phyloP scores from a whole-genome alignment of 1,284 basidiomycete species.

The Ustilago nuda region DNA sequence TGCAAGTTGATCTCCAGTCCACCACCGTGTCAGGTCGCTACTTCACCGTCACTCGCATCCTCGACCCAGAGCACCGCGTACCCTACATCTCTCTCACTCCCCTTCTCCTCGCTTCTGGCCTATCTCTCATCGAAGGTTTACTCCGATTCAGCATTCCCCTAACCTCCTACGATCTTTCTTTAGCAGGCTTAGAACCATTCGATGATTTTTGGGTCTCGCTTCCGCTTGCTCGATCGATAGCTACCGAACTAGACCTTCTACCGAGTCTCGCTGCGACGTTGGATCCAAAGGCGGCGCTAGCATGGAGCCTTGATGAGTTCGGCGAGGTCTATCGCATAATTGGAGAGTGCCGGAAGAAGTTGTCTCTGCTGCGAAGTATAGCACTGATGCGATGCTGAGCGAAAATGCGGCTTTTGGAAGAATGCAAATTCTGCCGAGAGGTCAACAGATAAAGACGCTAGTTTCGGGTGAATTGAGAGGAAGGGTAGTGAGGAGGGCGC shows the following conservation, averaged over 20 bases:
- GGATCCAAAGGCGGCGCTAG: slow-evolving; percentile 8
- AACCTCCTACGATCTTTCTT: slow-evolving; percentile 18
- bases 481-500: neutral
- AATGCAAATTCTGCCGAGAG: slow-evolving; percentile 14
- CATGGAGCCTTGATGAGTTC: slow-evolving; percentile 46
- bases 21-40: too few species aligned
- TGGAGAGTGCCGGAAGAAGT: slow-evolving; percentile 31
- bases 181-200: slow-evolving; percentile 45
- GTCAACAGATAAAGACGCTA: slow-evolving; percentile 38
- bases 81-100: slow-evolving; percentile 43
- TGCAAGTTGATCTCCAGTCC: slow-evolving; percentile 15
- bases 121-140: slow-evolving; percentile 35
- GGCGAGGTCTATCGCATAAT: slow-evolving; percentile 28
- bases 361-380: slow-evolving; percentile 24
- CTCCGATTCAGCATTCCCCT: slow-evolving; percentile 17
- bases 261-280: slow-evolving; percentile 12
- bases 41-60: slow-evolving; percentile 32
- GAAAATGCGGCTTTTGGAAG: neutral
- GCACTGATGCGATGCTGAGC: slow-evolving; percentile 32
- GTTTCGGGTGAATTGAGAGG: slow-evolving; percentile 22
- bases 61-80: slow-evolving; percentile 44
- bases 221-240: slow-evolving; percentile 18
- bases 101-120: slow-evolving; percentile 17
- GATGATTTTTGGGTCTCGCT: slow-evolving; percentile 48
- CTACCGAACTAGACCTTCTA: slow-evolving; percentile 9